These are phyloP conservation scores for Fusarium solani-melongenae DNA, from an alignment of 2,329 filamentous ascomycete species.

Conservation along the genomic window DNA sequence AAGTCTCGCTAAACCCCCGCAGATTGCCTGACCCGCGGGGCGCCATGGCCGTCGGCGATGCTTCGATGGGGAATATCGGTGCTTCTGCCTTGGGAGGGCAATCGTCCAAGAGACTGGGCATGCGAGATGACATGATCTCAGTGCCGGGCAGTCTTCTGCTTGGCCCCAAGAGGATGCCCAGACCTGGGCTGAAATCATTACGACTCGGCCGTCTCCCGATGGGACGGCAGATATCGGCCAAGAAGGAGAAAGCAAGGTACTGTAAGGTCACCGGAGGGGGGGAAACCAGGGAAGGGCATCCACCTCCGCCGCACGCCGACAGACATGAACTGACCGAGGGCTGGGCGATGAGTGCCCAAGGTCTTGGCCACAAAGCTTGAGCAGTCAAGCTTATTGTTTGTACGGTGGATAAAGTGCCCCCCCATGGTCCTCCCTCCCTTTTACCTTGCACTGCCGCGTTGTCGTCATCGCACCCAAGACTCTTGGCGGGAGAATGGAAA, in stretches of 20 bases:
- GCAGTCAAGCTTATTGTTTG: slow-evolving; percentile 24
- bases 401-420: slow-evolving; percentile 11
- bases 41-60: not conserved
- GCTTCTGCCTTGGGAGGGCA: not conserved
- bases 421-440: not conserved
- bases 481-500: slow-evolving; percentile 33
- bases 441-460: slow-evolving; percentile 43
- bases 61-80: not conserved
- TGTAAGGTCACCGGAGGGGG: slow-evolving; percentile 12
- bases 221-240: not conserved
- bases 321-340: slow-evolving; percentile 16
- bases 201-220: not conserved
- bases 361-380: slow-evolving; percentile 41
- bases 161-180: not conserved
- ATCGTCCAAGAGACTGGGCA: not conserved
- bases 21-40: slow-evolving; percentile 6
- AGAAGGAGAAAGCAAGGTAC: not conserved
- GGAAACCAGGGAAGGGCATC: slow-evolving; percentile 15
- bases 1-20: slow-evolving; percentile 9
- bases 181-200: slow-evolving; percentile 5
- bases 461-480: slow-evolving; percentile 38
- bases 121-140: slow-evolving; percentile 8
- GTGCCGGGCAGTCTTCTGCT: not conserved
- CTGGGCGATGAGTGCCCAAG: slow-evolving; percentile 10
- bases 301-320: not conserved